These are phyloP conservation scores for Oldenlandia corymbosa DNA, from an alignment of 257 asterid genomes.

Conservation along the genomic window DNA sequence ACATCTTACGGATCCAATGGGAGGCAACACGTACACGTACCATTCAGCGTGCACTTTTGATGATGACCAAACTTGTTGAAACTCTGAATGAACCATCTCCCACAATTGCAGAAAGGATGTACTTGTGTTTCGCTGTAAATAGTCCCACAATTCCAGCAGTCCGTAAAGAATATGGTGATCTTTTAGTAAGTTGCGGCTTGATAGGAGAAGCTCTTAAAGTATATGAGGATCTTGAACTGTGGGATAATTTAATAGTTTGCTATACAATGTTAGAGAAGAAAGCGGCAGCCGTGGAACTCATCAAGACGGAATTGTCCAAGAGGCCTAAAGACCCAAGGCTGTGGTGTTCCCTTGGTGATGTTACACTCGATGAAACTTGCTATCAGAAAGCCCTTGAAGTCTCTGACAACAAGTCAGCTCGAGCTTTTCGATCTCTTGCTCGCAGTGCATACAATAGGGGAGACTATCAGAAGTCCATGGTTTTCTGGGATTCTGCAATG, in stretches of 20 bases:
- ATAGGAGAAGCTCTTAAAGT: conserved; percentile 80
- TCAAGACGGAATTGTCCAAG: conserved; percentile 47
- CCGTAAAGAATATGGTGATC: conserved; percentile 87
- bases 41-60: conserved; percentile 81
- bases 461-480: conserved; percentile 68
- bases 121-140: conserved; percentile 60
- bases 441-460: conserved; percentile 85
- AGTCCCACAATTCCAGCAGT: conserved; percentile 68
- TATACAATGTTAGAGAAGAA: conserved; percentile 74
- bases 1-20: conserved; percentile 77
- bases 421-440: conserved; percentile 88
- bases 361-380: conserved; percentile 61
- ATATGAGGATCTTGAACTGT: conserved; percentile 90
- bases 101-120: conserved; percentile 53
- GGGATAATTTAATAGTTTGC: conserved; percentile 89
- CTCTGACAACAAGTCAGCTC: conserved; percentile 69
- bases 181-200: conserved; percentile 82
- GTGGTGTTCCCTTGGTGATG: conserved; percentile 98
- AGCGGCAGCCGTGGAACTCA: conserved; percentile 90
- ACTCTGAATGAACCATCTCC: conserved; percentile 47
- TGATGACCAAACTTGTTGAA: conserved; percentile 85
- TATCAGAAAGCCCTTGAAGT: conserved; percentile 84
- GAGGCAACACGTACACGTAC: conserved; percentile 88
- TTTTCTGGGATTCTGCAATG: conserved; percentile 90
- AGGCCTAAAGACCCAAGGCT: conserved; percentile 74